phyloP scores from a whole-genome alignment of 129 eudicot species.

The Escallonia herrerae region DNA sequence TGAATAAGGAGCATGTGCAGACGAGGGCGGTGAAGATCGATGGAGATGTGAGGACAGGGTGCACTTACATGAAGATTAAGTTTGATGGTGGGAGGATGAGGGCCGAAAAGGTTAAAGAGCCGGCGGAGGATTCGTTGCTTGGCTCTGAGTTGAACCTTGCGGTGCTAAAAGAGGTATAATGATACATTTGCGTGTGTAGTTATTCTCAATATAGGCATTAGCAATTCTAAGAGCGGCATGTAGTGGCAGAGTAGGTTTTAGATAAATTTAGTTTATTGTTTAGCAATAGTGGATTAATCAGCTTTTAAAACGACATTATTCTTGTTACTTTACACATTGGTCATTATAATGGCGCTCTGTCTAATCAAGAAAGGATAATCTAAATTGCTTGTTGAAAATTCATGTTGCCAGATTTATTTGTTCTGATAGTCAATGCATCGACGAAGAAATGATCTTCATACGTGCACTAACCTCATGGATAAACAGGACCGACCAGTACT shows the following conservation, averaged over 20 bases:
- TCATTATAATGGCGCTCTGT: too few relatives aligned
- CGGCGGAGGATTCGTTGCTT: conserved; percentile 68
- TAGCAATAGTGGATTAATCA: too few relatives aligned
- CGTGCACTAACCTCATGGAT: too few relatives aligned
- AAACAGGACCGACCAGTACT: too few relatives aligned
- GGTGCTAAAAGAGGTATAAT: conserved; percentile 82
- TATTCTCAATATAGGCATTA: neutral
- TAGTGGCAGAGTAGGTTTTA: neutral
- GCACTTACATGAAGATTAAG: conserved; percentile 57
- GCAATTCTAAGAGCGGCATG: too few relatives aligned
- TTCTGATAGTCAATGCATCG: too few relatives aligned
- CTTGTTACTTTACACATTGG: too few relatives aligned
- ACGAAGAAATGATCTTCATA: too few relatives aligned
- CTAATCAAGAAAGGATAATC: too few relatives aligned
- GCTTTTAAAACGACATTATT: too few relatives aligned
- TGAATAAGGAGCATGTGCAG: conserved; percentile 87
- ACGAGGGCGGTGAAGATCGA: conserved; percentile 74
- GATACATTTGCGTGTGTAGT: neutral
- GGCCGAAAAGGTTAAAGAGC: conserved; percentile 54
- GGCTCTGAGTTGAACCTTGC: conserved; percentile 63
- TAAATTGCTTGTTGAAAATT: too few relatives aligned
- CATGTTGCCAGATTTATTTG: too few relatives aligned
- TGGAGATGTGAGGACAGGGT: conserved; percentile 36
- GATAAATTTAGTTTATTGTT: neutral
- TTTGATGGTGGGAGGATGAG: conserved; percentile 60